Conservation (phyloP, 2,329 filamentous ascomycete species). For the Aspergillus aculeatinus region DNA sequence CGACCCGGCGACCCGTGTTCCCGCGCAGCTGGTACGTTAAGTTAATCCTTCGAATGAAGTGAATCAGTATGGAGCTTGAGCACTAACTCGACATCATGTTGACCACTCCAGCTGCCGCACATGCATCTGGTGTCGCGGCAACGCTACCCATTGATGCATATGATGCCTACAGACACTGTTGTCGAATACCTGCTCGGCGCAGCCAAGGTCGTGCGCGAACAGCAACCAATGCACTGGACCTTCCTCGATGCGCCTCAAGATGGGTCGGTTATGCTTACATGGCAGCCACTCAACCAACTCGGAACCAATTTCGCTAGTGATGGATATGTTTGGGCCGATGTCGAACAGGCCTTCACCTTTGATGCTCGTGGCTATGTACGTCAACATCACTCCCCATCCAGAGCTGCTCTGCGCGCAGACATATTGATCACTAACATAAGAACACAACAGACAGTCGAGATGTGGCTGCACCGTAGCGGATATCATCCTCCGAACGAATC, state of each 20-base stretch:
- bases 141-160: constrained; percentile 71
- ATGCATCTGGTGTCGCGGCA: constrained; percentile 85
- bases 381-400: constrained; percentile 31
- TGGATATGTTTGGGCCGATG: constrained; percentile 86
- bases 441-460: constrained; percentile 73
- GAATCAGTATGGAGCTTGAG: background rate
- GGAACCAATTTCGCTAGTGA: constrained; percentile 80
- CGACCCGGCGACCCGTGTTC: constrained; percentile 48
- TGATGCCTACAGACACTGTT: constrained; percentile 72
- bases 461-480: constrained; percentile 78
- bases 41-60: constrained; percentile 19
- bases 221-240: constrained; percentile 88
- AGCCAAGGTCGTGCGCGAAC: constrained; percentile 79
- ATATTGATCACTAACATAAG: constrained; percentile 5
- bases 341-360: constrained; percentile 73
- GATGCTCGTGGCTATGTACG: constrained; percentile 68
- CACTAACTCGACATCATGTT: constrained; percentile 5
- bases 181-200: constrained; percentile 81
- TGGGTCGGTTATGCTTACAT: constrained; percentile 79
- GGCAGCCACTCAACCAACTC: constrained; percentile 75
- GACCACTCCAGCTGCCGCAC: constrained; percentile 67
- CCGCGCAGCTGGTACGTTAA: constrained; percentile 45
- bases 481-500: constrained; percentile 72
- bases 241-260: constrained; percentile 81
- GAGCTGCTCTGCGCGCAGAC: background rate